phyloP scores from a whole-genome alignment of 2,329 filamentous ascomycete genomes.

The Rutstroemia sp. region DNA sequence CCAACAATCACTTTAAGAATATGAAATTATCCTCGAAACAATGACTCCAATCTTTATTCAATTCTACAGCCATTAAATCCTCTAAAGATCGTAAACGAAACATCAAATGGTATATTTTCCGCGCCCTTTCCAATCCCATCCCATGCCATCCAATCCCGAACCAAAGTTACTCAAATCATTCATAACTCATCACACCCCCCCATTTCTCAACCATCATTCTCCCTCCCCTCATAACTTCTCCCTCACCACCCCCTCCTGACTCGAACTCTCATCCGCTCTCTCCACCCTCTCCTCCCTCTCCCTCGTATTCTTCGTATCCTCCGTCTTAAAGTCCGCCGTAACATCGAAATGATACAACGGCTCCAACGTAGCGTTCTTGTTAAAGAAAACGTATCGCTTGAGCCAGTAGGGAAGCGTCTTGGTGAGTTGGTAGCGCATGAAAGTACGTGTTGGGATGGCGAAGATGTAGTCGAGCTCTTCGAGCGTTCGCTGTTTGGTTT shows the following conservation, averaged over 20 bases:
- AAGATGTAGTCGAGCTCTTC: slow-evolving; percentile 42
- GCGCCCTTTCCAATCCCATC: no score
- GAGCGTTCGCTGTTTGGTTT: slow-evolving; percentile 43
- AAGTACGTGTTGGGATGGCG: slow-evolving; percentile 21
- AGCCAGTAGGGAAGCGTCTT: slow-evolving; percentile 28
- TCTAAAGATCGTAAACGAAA: no score
- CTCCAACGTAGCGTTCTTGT: background rate
- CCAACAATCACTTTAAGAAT: no score
- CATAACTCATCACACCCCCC: background rate
- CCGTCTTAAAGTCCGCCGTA: background rate
- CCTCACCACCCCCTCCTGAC: background rate
- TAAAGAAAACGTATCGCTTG: slow-evolving; percentile 5
- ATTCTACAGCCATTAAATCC: no score
- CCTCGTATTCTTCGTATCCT: background rate
- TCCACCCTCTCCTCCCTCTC: slow-evolving; percentile 2
- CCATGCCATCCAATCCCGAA: no score
- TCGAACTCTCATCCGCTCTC: background rate
- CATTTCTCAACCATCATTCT: background rate
- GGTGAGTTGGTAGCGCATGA: slow-evolving; percentile 28
- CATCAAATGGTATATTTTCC: no score
- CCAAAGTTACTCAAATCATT: background rate
- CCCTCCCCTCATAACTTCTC: background rate
- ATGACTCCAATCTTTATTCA: no score
- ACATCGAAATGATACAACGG: slow-evolving; percentile 5
- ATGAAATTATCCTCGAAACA: no score